Evolutionary conservation across 495 filamentous ascomycete genomes (phyloP).

Genomic region (Penicillium pulvis): DNA sequence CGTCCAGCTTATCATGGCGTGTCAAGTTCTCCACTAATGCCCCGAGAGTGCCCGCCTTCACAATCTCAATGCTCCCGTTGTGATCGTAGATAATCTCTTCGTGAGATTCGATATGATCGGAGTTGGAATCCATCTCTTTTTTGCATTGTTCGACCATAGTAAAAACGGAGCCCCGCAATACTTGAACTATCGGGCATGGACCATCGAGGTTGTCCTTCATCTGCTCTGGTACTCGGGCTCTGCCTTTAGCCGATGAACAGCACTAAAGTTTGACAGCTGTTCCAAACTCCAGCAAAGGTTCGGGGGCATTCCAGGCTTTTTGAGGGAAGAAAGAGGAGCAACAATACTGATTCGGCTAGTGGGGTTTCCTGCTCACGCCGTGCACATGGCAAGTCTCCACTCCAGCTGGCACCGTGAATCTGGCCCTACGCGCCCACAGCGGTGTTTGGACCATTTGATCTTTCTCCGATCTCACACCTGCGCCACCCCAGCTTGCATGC

Average conservation of each 20-base stretch:
- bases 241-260: background rate
- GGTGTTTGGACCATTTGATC: background rate
- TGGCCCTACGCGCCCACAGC: slow-evolving; percentile 5
- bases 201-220: slow-evolving; percentile 5
- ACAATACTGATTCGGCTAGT: slow-evolving; percentile 4
- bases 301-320: background rate
- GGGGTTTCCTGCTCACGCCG: slow-evolving; percentile 9
- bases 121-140: slow-evolving; percentile 5
- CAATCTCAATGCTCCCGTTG: slow-evolving; percentile 51
- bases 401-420: slow-evolving; percentile 2
- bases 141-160: slow-evolving; percentile 8
- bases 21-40: slow-evolving; percentile 89
- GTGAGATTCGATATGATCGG: slow-evolving; percentile 8
- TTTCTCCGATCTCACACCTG: slow-evolving; percentile 8
- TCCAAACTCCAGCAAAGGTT: background rate
- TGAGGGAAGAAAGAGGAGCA: background rate
- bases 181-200: background rate
- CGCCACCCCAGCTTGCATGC: slow-evolving; percentile 6
- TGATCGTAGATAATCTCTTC: slow-evolving; percentile 76
- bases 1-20: slow-evolving; percentile 84
- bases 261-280: background rate
- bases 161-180: slow-evolving; percentile 8
- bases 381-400: slow-evolving; percentile 4
- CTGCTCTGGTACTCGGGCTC: background rate
- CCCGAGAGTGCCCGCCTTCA: slow-evolving; percentile 80